Conservation (phyloP, 1,284 basidiomycete species). For the Phellinidium pouzarii region DNA sequence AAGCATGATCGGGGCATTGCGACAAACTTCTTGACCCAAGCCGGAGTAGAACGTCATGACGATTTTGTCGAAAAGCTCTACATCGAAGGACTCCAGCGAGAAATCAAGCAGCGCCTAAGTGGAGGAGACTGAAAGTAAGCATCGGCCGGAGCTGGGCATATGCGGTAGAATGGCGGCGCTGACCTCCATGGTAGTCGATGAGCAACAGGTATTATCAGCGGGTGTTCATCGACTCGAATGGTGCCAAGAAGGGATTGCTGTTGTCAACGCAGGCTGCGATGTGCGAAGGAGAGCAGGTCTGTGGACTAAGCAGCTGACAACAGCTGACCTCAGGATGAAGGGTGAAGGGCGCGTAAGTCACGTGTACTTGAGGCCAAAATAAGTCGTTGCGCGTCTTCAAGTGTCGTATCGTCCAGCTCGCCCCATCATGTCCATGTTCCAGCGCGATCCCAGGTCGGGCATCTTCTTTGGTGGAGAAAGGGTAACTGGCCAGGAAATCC, state of each 20-base stretch:
- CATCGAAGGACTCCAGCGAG: slow-evolving; percentile 72
- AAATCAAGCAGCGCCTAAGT: slow-evolving; percentile 80
- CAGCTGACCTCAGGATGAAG: neutral
- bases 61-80: slow-evolving; percentile 78
- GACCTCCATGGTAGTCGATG: neutral
- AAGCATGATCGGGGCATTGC: neutral
- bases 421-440: slow-evolving; percentile 50
- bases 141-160: neutral
- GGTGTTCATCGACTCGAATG: neutral
- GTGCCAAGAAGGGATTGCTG: neutral
- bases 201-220: neutral
- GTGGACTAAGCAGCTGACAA: neutral
- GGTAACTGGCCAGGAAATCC: slow-evolving; percentile 90
- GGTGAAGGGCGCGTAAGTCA: slow-evolving; percentile 2
- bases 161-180: neutral
- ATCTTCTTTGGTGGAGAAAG: slow-evolving; percentile 92
- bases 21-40: slow-evolving; percentile 62
- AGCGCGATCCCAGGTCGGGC: slow-evolving; percentile 80
- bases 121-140: neutral
- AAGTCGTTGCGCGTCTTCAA: slow-evolving; percentile 10
- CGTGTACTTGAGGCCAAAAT: neutral
- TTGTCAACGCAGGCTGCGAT: neutral
- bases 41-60: slow-evolving; percentile 80
- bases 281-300: neutral
- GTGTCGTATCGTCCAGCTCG: neutral